Evolutionary conservation across 179 eudicot genomes (phyloP), one percentile per base, ranked within the genome.

Genomic region (Camellia oleifera): DNA sequence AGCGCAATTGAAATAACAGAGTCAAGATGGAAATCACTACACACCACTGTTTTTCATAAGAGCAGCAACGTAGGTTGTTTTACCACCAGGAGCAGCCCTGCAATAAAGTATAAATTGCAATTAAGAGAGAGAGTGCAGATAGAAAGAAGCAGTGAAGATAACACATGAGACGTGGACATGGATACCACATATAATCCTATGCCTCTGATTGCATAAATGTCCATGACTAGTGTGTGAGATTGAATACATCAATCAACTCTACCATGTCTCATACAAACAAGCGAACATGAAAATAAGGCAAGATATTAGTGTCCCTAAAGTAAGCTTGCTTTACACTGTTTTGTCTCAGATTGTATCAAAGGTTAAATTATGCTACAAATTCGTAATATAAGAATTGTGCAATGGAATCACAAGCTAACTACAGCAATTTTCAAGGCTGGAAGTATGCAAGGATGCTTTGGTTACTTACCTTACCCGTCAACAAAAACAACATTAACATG

Each of bases 61-160:
- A 64, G 98, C 90, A 73, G 96, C 92, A 82, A 94, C 78, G 80
- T 95, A 94, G 45, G 97, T 94, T 64, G 99, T 92, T 89, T 95
- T 95, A 70, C 99, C 99, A 85, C 99, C 99, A 82, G 99, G 99
- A 76, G 99, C 98, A 84, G 99, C 99, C 69, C 98, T 94, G 87
- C 81, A 89, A 81, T 72, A 76, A 65, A 74, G 20, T 17, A 81
- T 20, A 77, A 71, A 78, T 42, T 54, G 50, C 53, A 23, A 45
- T 54, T 45, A 74, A 70, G 63, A 23, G 70, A 52, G 15, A 71
- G 75, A 76, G 68, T 18, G 40, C 13, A 62, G 11, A 71, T 40
- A 58, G 56, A 12, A 54, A 71, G 5, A 58, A 45, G 54, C 53
- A 67, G 48, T 7, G 73, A 74, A 6, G 77, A 8, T 74, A 53